phyloP scores from a whole-genome alignment of 768 basidiomycete genomes.

The Naganishia antarctica region DNA sequence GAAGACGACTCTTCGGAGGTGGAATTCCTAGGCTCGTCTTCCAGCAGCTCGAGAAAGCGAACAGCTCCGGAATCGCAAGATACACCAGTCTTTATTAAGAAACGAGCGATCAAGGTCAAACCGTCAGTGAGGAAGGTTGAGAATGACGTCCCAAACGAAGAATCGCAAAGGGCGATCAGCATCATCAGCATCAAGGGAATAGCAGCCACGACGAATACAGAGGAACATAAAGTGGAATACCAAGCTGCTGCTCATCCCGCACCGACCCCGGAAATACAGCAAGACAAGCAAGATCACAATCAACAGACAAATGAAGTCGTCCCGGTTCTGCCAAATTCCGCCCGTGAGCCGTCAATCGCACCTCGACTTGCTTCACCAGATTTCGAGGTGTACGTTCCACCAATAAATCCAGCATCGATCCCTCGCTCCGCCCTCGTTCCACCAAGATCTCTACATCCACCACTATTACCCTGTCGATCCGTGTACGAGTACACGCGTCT shows the following conservation, averaged over 20 bases:
- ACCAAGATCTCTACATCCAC: slow-evolving; percentile 68
- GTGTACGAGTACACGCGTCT: slow-evolving; percentile 90
- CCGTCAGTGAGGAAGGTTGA: slow-evolving; percentile 8
- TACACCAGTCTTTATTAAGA: slow-evolving; percentile 19
- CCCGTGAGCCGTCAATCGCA: neutral
- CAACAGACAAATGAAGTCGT: neutral
- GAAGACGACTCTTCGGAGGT: neutral
- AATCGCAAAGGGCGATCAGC: neutral
- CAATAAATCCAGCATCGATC: slow-evolving; percentile 3
- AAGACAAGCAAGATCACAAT: neutral
- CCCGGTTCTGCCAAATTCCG: neutral
- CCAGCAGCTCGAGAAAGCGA: neutral
- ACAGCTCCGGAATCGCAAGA: slow-evolving; percentile 18
- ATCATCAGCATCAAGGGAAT: slow-evolving; percentile 11
- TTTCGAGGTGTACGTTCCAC: neutral
- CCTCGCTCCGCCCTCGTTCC: slow-evolving; percentile 52
- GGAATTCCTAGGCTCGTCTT: neutral
- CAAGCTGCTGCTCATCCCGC: neutral
- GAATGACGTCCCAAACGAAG: neutral
- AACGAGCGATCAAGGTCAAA: slow-evolving; percentile 23
- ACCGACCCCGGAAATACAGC: neutral
- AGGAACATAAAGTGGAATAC: neutral
- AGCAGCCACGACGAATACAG: neutral
- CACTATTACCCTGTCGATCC: slow-evolving; percentile 77
- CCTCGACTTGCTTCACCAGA: neutral